Evolutionary conservation across 345 rosid species (phyloP).

Genomic region (Erysimum cheiranthoides): DNA sequence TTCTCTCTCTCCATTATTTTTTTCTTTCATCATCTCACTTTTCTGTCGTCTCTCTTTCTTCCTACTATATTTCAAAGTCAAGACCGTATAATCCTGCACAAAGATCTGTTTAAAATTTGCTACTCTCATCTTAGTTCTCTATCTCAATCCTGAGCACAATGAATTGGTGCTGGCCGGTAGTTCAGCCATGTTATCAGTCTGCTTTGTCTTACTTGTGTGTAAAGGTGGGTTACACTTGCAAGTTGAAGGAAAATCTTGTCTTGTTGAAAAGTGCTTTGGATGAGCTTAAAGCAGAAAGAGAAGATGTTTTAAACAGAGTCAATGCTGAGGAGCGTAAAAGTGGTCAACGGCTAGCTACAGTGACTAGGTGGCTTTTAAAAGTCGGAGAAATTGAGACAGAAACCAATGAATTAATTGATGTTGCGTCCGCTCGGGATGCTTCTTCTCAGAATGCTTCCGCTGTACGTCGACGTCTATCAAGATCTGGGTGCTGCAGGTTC

Average conservation of each 20-base stretch:
- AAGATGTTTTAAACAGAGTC: neutral
- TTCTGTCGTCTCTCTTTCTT: too few relatives aligned
- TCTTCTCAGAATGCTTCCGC: neutral
- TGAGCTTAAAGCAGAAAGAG: neutral
- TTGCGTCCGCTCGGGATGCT: neutral
- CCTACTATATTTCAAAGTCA: too few relatives aligned
- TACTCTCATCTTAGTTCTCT: neutral
- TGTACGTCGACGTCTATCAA: neutral
- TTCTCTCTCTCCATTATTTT: too few relatives aligned
- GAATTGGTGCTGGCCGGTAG: neutral
- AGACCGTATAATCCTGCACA: too few relatives aligned
- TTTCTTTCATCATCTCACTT: too few relatives aligned
- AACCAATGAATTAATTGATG: neutral
- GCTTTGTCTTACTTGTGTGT: neutral
- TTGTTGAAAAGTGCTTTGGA: neutral
- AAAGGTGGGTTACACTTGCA: neutral
- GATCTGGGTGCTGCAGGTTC: neutral
- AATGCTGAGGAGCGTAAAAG: conserved; percentile 2
- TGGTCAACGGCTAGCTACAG: neutral
- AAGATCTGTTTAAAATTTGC: neutral
- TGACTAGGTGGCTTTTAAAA: neutral
- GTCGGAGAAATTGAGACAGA: neutral
- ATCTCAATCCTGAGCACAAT: neutral
- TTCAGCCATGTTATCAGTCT: neutral
- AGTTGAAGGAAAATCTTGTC: conserved; percentile 1